A percentile compares a stretch with the other conserved stretches of the same genome.
Evolutionary conservation across 257 asterid genomes (phyloP).

Genomic region (Solanum peruvianum): DNA sequence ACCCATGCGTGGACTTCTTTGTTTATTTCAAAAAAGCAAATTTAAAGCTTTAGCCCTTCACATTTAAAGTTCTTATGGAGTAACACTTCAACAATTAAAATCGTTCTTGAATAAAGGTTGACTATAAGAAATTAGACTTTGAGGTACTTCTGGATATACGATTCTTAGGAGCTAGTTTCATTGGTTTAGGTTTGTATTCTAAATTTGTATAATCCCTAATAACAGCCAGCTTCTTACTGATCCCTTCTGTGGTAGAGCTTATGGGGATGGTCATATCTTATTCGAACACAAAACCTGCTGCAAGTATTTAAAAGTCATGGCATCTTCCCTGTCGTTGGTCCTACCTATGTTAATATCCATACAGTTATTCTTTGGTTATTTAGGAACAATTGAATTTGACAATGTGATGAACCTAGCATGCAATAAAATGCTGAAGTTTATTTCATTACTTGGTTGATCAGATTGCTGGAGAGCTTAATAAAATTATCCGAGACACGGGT

Average conservation of each 20-base stretch:
- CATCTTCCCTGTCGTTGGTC: not conserved
- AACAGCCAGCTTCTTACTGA: not conserved
- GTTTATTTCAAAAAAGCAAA: not conserved
- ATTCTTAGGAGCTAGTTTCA: not conserved
- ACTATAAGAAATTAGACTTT: not conserved
- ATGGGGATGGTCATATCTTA: not conserved
- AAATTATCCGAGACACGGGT: slow-evolving; percentile 42
- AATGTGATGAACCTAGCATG: not conserved
- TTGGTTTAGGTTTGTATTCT: not conserved
- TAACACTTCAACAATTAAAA: not conserved
- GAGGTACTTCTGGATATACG: not conserved
- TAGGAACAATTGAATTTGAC: not conserved
- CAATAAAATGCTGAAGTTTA: not conserved
- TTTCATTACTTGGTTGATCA: slow-evolving; percentile 17
- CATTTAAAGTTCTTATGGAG: not conserved
- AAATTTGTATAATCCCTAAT: not conserved
- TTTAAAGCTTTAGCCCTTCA: not conserved
- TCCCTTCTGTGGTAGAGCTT: not conserved
- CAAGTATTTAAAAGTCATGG: not conserved
- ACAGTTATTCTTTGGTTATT: not conserved
- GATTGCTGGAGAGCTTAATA: slow-evolving; percentile 90
- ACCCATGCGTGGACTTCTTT: not conserved
- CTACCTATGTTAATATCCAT: not conserved
- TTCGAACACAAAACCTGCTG: not conserved
- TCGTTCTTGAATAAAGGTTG: not conserved